phyloP scores from a whole-genome alignment of 192 early-diverging fungal species.

The Gaertneriomyces sp. region DNA sequence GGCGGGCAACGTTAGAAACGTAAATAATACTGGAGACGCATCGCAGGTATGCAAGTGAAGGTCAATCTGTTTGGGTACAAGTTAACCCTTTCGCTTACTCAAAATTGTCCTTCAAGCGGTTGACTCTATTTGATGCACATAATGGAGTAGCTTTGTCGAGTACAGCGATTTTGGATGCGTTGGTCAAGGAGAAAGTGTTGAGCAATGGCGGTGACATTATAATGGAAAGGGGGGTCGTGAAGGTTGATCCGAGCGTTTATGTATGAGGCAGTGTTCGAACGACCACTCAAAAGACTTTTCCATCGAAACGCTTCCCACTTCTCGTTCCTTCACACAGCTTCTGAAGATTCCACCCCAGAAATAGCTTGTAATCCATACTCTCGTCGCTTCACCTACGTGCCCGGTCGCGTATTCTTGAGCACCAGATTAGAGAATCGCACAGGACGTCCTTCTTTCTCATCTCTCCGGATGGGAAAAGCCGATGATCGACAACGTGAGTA shows the following conservation, averaged over 20 bases:
- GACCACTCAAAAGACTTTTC: background rate
- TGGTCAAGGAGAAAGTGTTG: background rate
- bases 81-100: background rate
- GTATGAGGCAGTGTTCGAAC: background rate
- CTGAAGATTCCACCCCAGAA: background rate
- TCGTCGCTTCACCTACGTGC: no score
- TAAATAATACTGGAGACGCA: background rate
- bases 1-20: conserved; percentile 1
- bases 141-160: background rate
- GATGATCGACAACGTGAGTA: no score
- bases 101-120: background rate
- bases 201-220: conserved; percentile 1
- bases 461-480: no score
- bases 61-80: background rate
- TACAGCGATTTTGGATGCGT: background rate
- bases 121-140: background rate
- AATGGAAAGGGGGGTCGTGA: background rate
- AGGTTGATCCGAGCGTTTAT: background rate
- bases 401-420: no score
- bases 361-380: no score
- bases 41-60: background rate
- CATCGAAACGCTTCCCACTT: background rate
- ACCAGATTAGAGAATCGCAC: no score
- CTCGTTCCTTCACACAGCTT: background rate
- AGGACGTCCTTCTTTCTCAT: no score